Percentiles rank a stretch among this genome's conserved stretches.
Evolutionary conservation across 2,329 filamentous ascomycete species (phyloP).

Genomic region (Botryosphaeria dothidea): DNA sequence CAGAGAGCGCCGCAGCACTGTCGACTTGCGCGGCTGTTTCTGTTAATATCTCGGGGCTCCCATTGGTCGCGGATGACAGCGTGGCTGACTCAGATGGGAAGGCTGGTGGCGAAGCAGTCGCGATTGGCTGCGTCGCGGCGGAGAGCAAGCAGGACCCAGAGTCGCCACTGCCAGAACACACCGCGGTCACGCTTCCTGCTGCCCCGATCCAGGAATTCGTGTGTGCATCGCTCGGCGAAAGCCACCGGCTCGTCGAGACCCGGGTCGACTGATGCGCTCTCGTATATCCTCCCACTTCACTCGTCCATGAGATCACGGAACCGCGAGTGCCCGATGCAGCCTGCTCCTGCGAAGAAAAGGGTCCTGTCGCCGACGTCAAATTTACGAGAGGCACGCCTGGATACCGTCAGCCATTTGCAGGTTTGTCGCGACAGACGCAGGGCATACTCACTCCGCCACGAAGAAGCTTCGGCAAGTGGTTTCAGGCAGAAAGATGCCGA

Average conservation of each 20-base stretch:
- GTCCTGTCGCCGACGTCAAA: neutral
- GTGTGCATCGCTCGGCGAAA: neutral
- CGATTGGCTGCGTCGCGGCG: neutral
- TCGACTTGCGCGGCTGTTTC: conserved; percentile 11
- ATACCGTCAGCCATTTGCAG: conserved; percentile 9
- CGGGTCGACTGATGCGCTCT: neutral
- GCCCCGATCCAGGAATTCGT: neutral
- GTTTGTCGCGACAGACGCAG: neutral
- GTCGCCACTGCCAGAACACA: neutral
- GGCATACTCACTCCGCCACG: conserved; percentile 5
- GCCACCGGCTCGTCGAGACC: conserved; percentile 9
- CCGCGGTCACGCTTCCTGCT: neutral
- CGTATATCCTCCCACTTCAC: neutral
- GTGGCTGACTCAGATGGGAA: conserved; percentile 12
- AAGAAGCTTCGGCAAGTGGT: conserved; percentile 9
- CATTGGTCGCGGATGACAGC: conserved; percentile 4
- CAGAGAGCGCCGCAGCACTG: conserved; percentile 5
- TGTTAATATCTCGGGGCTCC: conserved; percentile 3
- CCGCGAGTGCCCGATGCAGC: neutral
- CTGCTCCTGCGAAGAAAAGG: neutral
- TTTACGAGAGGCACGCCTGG: neutral
- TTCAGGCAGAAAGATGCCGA: conserved; percentile 21
- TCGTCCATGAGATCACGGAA: neutral
- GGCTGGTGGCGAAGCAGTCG: conserved; percentile 3
- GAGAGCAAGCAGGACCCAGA: neutral